Conservation (phyloP, 129 eudicot species). For the sunflower (Helianthus annuus) region HanXRQr2.0-SUNRISE NC_035441.2:4417683-4418182, state of each 20-base stretch:
- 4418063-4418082: too few relatives aligned
- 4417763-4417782: constrained; percentile 72
- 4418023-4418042: background rate
- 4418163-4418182: too few relatives aligned
- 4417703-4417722: constrained; percentile 51
- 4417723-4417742: constrained; percentile 78
- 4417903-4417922: too few relatives aligned
- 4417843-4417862: background rate
- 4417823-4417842: constrained; percentile 14
- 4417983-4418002: too few relatives aligned
- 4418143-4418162: too few relatives aligned
- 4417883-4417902: too few relatives aligned
- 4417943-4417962: too few relatives aligned
- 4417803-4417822: background rate
- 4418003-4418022: background rate
- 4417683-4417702: constrained; percentile 28
- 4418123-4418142: too few relatives aligned
- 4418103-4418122: too few relatives aligned
- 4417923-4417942: background rate
- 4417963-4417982: too few relatives aligned
- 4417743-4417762: constrained; percentile 86
- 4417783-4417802: constrained; percentile 51
- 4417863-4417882: too few relatives aligned
- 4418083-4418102: too few relatives aligned
- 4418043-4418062: background rate